A percentile compares a stretch with the other conserved stretches of the same genome.
These are phyloP conservation scores for Colletotrichum higginsianum DNA, from an alignment of 2,329 filamentous ascomycete genomes.

Conservation along the genomic window DNA sequence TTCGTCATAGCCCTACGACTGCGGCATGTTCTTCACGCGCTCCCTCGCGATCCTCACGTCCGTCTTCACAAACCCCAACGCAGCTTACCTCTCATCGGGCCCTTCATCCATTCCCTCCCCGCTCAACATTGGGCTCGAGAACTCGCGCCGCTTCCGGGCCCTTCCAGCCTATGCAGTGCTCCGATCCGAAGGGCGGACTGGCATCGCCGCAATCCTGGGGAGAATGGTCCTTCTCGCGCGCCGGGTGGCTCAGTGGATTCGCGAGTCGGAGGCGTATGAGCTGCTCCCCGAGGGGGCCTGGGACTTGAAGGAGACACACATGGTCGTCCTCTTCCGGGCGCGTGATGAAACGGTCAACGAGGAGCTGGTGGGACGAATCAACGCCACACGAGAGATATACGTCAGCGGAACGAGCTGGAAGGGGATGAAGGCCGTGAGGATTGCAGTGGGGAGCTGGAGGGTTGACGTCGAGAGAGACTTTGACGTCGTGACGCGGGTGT, in stretches of 20 bases:
- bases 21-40: slow-evolving; percentile 88
- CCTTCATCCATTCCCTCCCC: slow-evolving; percentile 77
- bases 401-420: slow-evolving; percentile 87
- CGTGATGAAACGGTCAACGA: slow-evolving; percentile 75
- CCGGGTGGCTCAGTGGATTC: slow-evolving; percentile 75
- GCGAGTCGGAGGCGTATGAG: slow-evolving; percentile 74
- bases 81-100: slow-evolving; percentile 77
- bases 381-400: slow-evolving; percentile 81
- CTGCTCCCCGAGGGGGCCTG: slow-evolving; percentile 70
- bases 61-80: slow-evolving; percentile 88
- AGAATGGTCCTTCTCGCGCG: slow-evolving; percentile 82
- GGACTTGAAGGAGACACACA: slow-evolving; percentile 69
- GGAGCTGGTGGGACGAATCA: slow-evolving; percentile 79
- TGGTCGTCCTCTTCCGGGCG: slow-evolving; percentile 80
- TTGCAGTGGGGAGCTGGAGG: slow-evolving; percentile 90
- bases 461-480: slow-evolving; percentile 79
- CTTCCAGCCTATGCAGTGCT: slow-evolving; percentile 90
- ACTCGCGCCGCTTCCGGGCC: slow-evolving; percentile 91
- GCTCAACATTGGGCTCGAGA: slow-evolving; percentile 89
- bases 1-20: slow-evolving; percentile 81
- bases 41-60: slow-evolving; percentile 70
- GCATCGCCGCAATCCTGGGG: slow-evolving; percentile 78
- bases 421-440: slow-evolving; percentile 80
- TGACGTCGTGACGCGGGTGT: slow-evolving; percentile 73
- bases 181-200: slow-evolving; percentile 78